Evolutionary conservation across 2,329 filamentous ascomycete genomes (phyloP), one percentile per base, ranked within the genome.

Genomic region (Colletotrichum viniferum): DNA sequence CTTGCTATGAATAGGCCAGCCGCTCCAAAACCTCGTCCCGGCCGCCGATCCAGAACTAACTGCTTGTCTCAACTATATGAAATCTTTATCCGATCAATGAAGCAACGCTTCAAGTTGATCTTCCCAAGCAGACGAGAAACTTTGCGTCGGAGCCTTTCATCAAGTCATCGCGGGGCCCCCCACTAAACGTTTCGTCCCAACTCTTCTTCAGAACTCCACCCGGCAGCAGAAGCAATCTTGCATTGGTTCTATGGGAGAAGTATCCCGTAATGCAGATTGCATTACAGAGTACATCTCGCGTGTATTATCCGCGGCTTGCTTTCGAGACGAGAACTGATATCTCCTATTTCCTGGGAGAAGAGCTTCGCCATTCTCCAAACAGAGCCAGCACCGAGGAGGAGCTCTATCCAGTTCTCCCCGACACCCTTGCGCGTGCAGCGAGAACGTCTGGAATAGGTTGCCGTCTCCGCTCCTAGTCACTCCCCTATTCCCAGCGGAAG

Each of bases 401-500:
- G n/a, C 61, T 36, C 24, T 63, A 18, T 63, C 24, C 28, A 63
- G 52, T 48, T 61, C 43, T 43, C 63, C 14, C 69, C 38, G 34
- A 63, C 5, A 75, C 26, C 73, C 69, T 68, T 60, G 73, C 43
- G 43, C 56, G 18, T 68, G 73, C 69, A 75, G 63, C 69, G 18
- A 32, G 58, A 72, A 75, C 58, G 69, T 75, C 73, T 73, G 73
- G 52, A 68, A 75, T 64, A 68, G 73, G 73, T 68, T 75, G 63
- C 48, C 36, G 58, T 64, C 69, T 75, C 73, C 73, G 73, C 58
- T 73, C 73, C 63, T 34, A 28, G 43, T 68, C 73, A 24, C 38
- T 72, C 63, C 61, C 73, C 73, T 75, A 58, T 68, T 61, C 16
- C 48, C 13, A 26, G 34, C 13, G 34, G 32, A 12, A 36, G 28